These are phyloP conservation scores for Persicaria tinctoria DNA, from an alignment of 148 eudicot species.

Conservation along the genomic window DNA sequence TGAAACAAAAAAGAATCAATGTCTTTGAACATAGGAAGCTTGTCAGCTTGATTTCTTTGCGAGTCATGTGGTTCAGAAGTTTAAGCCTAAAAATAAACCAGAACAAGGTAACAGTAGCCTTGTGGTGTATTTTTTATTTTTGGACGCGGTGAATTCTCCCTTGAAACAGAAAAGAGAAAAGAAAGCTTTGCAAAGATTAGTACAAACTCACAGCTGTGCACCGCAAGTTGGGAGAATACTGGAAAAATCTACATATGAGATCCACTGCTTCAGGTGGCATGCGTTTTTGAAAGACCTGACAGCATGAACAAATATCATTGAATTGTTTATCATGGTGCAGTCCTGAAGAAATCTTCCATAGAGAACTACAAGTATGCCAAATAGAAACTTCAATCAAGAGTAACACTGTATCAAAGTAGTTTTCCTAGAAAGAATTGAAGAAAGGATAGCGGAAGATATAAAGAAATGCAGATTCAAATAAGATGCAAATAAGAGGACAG, in stretches of 20 bases:
- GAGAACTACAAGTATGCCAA: background rate
- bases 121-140: constrained; percentile 4
- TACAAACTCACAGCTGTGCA: constrained; percentile 91
- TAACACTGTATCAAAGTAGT: background rate
- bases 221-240: constrained; percentile 94
- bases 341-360: background rate
- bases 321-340: background rate
- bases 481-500: background rate
- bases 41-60: background rate
- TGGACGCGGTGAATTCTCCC: background rate
- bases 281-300: constrained; percentile 88
- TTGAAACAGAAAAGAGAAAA: background rate
- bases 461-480: background rate
- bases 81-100: background rate
- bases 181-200: background rate
- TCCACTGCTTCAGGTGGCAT: constrained; percentile 99
- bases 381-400: background rate
- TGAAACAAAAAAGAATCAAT: background rate
- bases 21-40: background rate
- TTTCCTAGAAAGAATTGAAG: background rate
- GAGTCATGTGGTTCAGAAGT: background rate
- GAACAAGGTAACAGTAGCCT: background rate
- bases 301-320: constrained; percentile 5
- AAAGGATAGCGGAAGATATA: background rate
- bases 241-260: constrained; percentile 90